Evolutionary conservation across 192 early-diverging fungal species (phyloP), one percentile per base, ranked within the genome.

Genomic region (Backusella parvicylindrica): DNA sequence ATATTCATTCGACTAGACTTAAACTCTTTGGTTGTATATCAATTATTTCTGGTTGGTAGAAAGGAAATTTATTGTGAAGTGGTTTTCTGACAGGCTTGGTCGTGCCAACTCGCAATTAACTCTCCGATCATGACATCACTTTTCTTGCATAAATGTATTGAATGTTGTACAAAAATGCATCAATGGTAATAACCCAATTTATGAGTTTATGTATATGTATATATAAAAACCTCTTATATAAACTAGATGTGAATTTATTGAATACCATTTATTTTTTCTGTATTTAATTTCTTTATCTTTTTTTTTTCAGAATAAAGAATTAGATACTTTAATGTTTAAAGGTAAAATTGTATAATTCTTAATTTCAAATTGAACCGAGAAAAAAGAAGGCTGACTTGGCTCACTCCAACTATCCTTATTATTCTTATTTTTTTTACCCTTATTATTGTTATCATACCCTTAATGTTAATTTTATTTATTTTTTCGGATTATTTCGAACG

Each of bases 401-500:
- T 41, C 43, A n/a, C 43, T 47, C 43, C n/a, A 47, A 47, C 18
- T 47, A n/a, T 47, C 43, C 43, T 47, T 47, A 47, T 47, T 40
- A 40, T 40, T 40, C 8, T 40, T 12, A 2, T 40, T 40, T 12
- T 15, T 47, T 18, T 47, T 47, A 47, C n/a, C 43, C 43, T 47
- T 47, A 47, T 1, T 47, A 47, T 47, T 47, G n/a, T 47, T 5
- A 47, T 47, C 15, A n/a, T 47, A 47, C 13, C 53, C 53, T 60
- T 60, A 60, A 28, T 60, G 26, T 28, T 60, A 13, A 60, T 60
- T 13, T 13, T 60, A 60, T 60, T 28, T 60, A 60, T 60, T 12
- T 56, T n/a, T 60, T 60, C 53, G 53, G 53, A 60, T 60, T 60
- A 60, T 60, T 60, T 60, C 53, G 53, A 60, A 60, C 53, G 21